Base-by-base conservation (phyloP, 805 yeast genomes). In the Barnettozyma botsteinii region DNA sequence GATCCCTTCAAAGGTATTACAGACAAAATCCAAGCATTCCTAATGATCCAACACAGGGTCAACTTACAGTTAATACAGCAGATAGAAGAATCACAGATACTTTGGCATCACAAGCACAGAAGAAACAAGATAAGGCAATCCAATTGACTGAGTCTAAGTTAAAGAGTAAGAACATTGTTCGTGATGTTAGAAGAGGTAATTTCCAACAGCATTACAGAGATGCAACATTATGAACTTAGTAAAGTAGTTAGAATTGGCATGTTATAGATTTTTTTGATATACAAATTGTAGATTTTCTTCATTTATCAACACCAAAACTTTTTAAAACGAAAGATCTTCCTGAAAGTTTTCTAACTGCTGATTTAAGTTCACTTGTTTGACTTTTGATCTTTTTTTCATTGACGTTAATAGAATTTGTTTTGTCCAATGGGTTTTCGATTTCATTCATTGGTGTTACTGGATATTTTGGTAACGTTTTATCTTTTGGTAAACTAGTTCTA, bases 131-230 rank as follows among this genome's bases (percentile, higher is more conserved):
- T 60, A 80, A 70, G 46, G 55, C 52, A 57, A 65, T 58, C 48
- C 72, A 50, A 46, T 49, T 56, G 45, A 46, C 62, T 42, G 77
- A 66, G 57, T 66, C 65, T 66, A 71, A 62, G 61, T 66, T 66
- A 55, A 64, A 63, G 47, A 62, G 63, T 46, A 61, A 59, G 46
- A 53, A 61, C 19, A 47, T 67, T 38, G 58, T 64, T 28, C 66
- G 79, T 47, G 84, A 85, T 23, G 74, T 77, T 41, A 84, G 77
- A 60, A 77, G 77, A 57, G 67, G 79, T 59, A 93, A 91, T 63
- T 74, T 78, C 70, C 96, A 91, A 71, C 76, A 78, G 23, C 95
- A 93, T 58, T 86, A 63, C 69, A 74, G 95, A 57, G 95, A 87
- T 57, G 81, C 77, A 55, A 62, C 85, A 50, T 66, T 86, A 11